Conservation (phyloP, 352 stramenopile genomes). For the Pythium inflatum region DNA sequence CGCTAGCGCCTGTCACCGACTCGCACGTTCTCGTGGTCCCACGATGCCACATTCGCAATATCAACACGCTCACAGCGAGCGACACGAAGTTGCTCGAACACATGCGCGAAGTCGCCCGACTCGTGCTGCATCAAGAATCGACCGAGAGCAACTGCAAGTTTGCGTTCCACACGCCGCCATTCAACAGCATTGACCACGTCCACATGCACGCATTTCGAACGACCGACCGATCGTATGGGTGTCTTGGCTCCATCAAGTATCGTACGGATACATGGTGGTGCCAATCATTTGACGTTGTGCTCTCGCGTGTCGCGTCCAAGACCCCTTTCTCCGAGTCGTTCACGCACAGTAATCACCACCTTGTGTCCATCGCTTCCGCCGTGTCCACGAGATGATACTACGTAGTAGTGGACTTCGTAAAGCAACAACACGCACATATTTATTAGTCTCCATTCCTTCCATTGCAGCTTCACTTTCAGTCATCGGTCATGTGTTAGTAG, state of each 20-base stretch:
- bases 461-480: too few species aligned
- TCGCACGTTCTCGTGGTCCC: conserved; percentile 85
- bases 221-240: conserved; percentile 59
- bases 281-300: conserved; percentile 76
- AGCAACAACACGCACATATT: conserved; percentile 1
- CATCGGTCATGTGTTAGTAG: neutral
- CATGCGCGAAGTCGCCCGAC: conserved; percentile 71
- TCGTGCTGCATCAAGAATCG: conserved; percentile 39
- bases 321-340: neutral
- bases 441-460: neutral
- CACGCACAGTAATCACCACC: conserved; percentile 1
- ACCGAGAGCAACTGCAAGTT: conserved; percentile 60
- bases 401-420: conserved; percentile 2
- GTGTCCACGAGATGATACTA: conserved; percentile 16
- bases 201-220: conserved; percentile 88
- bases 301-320: conserved; percentile 38
- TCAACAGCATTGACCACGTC: conserved; percentile 91
- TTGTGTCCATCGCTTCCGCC: neutral
- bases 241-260: conserved; percentile 82
- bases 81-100: conserved; percentile 62
- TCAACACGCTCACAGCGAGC: conserved; percentile 73
- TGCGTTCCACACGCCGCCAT: conserved; percentile 83
- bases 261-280: conserved; percentile 88
- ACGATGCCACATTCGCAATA: conserved; percentile 83
- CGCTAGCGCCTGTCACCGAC: conserved; percentile 64